Conservation (phyloP, 345 rosid species). For the Erucastrum elatum region DNA sequence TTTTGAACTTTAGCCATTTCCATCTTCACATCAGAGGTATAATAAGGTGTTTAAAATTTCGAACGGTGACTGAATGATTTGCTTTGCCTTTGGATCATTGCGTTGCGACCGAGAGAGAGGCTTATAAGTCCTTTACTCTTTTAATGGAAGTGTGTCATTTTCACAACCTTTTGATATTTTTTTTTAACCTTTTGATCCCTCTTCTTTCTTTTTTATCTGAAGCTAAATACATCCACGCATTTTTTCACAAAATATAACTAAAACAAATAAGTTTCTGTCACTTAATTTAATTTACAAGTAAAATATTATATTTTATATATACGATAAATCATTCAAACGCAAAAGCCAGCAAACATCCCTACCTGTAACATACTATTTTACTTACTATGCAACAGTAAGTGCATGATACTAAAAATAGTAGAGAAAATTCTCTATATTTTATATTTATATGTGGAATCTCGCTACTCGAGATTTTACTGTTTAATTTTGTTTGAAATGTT, state of each 20-base stretch:
- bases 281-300: neutral
- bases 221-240: constrained; percentile 16
- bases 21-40: neutral
- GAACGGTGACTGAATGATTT: neutral
- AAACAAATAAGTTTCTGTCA: neutral
- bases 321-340: neutral
- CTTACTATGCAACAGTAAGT: neutral
- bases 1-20: neutral
- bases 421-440: neutral
- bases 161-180: constrained; percentile 17
- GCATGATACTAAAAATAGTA: neutral
- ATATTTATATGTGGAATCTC: neutral
- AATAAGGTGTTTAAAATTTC: neutral
- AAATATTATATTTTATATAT: neutral
- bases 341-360: neutral
- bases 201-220: constrained; percentile 5
- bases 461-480: neutral
- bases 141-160: constrained; percentile 33
- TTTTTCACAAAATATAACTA: constrained; percentile 4
- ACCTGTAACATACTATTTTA: neutral
- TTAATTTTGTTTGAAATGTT: neutral
- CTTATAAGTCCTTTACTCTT: constrained; percentile 8
- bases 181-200: neutral
- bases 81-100: constrained; percentile 15
- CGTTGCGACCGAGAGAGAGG: neutral